phyloP scores from a whole-genome alignment of 176 grass and related monocot species.

The Elymus sibiricus region DNA sequence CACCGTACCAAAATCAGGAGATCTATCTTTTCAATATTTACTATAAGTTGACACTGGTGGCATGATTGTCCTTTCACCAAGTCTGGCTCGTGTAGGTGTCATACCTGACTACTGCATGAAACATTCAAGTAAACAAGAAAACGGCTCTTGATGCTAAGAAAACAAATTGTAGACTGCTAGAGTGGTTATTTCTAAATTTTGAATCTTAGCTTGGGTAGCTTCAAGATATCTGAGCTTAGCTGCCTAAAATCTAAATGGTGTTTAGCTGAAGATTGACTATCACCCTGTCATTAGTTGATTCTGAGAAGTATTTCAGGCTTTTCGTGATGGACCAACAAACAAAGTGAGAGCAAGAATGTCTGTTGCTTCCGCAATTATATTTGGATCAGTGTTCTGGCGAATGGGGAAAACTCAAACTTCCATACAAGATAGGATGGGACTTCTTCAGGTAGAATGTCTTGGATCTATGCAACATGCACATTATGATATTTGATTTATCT shows the following conservation, averaged over 20 bases:
- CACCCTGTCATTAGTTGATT: background rate
- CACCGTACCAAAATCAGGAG: background rate
- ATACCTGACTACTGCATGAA: background rate
- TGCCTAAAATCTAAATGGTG: background rate
- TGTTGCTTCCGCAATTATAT: constrained; percentile 95
- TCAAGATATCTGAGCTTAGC: background rate
- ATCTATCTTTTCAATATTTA: background rate
- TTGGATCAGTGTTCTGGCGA: constrained; percentile 94
- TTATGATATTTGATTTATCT: background rate
- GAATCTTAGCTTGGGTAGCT: background rate
- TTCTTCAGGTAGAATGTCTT: constrained; percentile 79
- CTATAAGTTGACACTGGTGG: background rate
- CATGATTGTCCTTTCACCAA: constrained; percentile 4
- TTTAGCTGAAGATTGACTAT: constrained; percentile 18
- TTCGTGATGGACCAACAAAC: constrained; percentile 96
- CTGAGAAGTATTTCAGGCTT: constrained; percentile 59
- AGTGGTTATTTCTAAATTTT: background rate
- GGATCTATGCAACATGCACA: background rate
- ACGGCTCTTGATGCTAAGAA: background rate
- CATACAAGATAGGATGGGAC: constrained; percentile 94
- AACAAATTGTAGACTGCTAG: background rate
- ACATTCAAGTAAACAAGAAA: background rate
- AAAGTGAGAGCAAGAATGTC: constrained; percentile 96
- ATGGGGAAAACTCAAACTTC: constrained; percentile 91
- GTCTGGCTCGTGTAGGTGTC: background rate